These are phyloP conservation scores for rapeseed (Brassica napus) DNA, from an alignment of 345 rosid species.

Conservation along the genomic window Da-Ae NC_063436.1:6311501-6312000, in stretches of 20 bases:
- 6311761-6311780: slow-evolving; percentile 40
- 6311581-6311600: background rate
- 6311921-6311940: slow-evolving; percentile 4
- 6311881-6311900: slow-evolving; percentile 53
- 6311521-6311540: slow-evolving; percentile 55
- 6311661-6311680: slow-evolving; percentile 14
- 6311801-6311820: background rate
- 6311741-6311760: slow-evolving; percentile 54
- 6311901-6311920: background rate
- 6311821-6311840: slow-evolving; percentile 54
- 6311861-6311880: slow-evolving; percentile 63
- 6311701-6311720: background rate
- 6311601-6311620: too few relatives aligned
- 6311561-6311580: slow-evolving; percentile 36
- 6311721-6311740: slow-evolving; percentile 25
- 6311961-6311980: background rate
- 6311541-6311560: slow-evolving; percentile 45
- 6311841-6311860: slow-evolving; percentile 76
- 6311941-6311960: background rate
- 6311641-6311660: background rate
- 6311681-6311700: slow-evolving; percentile 16
- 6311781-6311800: slow-evolving; percentile 31
- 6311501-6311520: slow-evolving; percentile 35
- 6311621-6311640: too few relatives aligned
- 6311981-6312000: slow-evolving; percentile 4